Evolutionary conservation across 2,329 filamentous ascomycete species (phyloP), one percentile per base, ranked within the genome.

Genomic region (Dactylonectria macrodidyma): DNA sequence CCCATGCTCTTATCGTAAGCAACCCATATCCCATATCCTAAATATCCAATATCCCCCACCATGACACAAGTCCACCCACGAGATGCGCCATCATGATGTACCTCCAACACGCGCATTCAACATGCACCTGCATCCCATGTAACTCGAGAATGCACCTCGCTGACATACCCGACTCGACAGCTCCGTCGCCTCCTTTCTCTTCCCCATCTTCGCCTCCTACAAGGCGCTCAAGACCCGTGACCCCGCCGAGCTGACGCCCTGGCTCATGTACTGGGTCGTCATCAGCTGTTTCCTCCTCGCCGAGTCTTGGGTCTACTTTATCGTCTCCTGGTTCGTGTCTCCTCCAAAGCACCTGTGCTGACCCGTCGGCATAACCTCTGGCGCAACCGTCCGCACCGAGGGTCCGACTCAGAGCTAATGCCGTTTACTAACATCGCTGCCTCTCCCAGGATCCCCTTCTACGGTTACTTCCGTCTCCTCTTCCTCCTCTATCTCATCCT

Each of bases 211-310:
- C 84, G 95, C 95, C 73, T 97, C 95, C 71, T 98, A 98, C 88
- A 98, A 98, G 86, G 95, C 96, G 56, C 92, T 99, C 78, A 95
- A 96, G 84, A 95, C 94, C 16, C 92, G 93, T 59, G 94, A 98
- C 81, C 95, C 95, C 2, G 92, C 94, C 44, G 91, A 97, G 79
- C 88, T 98, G 67, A 94, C 94, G 71, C 95, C 95, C 91, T 99
- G 96, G 96, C 89, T 98, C 73, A 98, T 98, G 93, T 99, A 98
- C 88, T 99, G 95, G 93, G 94, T 97, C 68, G 94, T 97, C 26
- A 89, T 98, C 72, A 93, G 93, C 68, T 92, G 93, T 80, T 90
- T 91, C 75, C 87, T 95, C 64, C 89, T 96, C 69, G 89, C 91
- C 81, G 96, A 98, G 84, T 95, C 92, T 54, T 97, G 95, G 89